These are phyloP conservation scores for Crithidia brevicula DNA, from an alignment of 208 protist species.

Conservation along the genomic window DNA sequence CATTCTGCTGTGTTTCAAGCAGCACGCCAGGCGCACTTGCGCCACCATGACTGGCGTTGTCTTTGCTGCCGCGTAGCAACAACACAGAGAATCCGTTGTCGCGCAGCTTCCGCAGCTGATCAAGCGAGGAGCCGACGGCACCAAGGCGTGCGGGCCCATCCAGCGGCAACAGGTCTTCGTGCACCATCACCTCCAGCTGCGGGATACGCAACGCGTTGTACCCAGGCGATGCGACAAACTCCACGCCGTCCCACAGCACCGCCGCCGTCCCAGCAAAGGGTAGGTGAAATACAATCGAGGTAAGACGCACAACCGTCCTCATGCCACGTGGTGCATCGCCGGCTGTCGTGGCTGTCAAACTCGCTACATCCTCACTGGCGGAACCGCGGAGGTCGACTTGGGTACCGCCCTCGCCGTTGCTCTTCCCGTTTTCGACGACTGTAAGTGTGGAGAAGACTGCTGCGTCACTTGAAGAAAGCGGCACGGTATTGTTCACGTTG, in stretches of 20 bases:
- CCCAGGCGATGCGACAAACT: slow-evolving; percentile 22
- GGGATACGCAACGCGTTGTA: slow-evolving; percentile 29
- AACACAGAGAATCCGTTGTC: slow-evolving; percentile 25
- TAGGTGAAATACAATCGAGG: slow-evolving; percentile 44
- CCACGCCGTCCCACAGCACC: slow-evolving; percentile 51
- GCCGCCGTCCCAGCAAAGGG: slow-evolving; percentile 37
- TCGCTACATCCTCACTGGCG: neutral
- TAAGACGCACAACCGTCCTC: slow-evolving; percentile 32
- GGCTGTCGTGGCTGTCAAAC: neutral
- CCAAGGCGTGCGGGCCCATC: neutral
- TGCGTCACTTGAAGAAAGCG: slow-evolving; percentile 13
- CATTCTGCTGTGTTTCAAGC: slow-evolving; percentile 19
- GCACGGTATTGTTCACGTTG: slow-evolving; percentile 32
- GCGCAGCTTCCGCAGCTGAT: slow-evolving; percentile 8
- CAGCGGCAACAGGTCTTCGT: slow-evolving; percentile 14
- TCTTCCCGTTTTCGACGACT: too few relatives aligned
- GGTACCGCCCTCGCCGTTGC: too few relatives aligned
- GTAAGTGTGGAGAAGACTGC: neutral
- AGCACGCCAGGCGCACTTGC: slow-evolving; percentile 12
- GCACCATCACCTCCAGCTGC: slow-evolving; percentile 29
- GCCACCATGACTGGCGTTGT: neutral
- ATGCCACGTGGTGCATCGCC: slow-evolving; percentile 20
- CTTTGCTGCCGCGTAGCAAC: slow-evolving; percentile 12
- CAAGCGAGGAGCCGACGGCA: slow-evolving; percentile 1
- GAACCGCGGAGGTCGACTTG: too few relatives aligned